A percentile compares a stretch with the other conserved stretches of the same genome.
Evolutionary conservation across 208 protist genomes (phyloP).

Genomic region (Acanthamoeba sp.): DNA sequence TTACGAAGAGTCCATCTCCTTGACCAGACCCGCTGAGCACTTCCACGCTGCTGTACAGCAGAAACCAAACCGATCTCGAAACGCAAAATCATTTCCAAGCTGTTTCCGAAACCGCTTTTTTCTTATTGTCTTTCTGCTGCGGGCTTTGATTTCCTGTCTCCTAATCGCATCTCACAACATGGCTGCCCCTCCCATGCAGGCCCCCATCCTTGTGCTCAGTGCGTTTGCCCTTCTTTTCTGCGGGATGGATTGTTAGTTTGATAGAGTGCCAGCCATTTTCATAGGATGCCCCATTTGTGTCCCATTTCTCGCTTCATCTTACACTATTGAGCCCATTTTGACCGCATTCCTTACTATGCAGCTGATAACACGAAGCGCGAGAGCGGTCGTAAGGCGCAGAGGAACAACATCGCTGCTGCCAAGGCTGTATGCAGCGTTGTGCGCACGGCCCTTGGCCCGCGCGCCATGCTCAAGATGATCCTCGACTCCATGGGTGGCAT

Average conservation of each 20-base stretch:
- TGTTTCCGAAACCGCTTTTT: background rate
- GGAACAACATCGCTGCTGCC: conserved; percentile 98
- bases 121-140: background rate
- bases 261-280: too few relatives aligned
- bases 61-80: background rate
- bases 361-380: conserved; percentile 98
- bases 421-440: conserved; percentile 99
- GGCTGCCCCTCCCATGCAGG: conserved; percentile 63
- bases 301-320: too few relatives aligned
- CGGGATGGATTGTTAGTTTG: too few relatives aligned
- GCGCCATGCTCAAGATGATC: conserved; percentile 99
- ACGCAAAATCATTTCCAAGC: background rate
- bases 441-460: conserved; percentile 98
- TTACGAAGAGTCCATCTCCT: background rate
- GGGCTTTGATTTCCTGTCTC: background rate
- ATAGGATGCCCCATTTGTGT: too few relatives aligned
- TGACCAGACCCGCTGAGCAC: background rate
- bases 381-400: conserved; percentile 97
- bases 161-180: background rate
- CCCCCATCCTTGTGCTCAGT: conserved; percentile 74
- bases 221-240: conserved; percentile 1
- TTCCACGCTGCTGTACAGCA: background rate
- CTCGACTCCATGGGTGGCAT: conserved; percentile 99
- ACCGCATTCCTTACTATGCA: conserved; percentile 9
- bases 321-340: too few relatives aligned